Evolutionary conservation across 345 rosid genomes (phyloP).

Genomic region (Rhodamnia argentea): DNA sequence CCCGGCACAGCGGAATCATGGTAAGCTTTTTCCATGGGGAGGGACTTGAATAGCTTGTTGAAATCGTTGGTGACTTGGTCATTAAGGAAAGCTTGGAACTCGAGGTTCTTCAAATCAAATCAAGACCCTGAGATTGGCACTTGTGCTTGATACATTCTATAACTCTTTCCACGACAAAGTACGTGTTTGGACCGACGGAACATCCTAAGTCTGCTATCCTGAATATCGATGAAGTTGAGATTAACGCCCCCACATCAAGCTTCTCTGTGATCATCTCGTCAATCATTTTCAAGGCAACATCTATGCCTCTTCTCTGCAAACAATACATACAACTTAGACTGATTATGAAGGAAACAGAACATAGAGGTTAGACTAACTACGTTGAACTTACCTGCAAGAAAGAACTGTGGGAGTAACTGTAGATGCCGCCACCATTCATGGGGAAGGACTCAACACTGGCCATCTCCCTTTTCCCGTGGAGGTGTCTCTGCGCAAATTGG

Average conservation of each 20-base stretch:
- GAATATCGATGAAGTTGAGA: neutral
- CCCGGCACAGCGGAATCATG: slow-evolving; percentile 19
- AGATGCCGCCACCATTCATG: neutral
- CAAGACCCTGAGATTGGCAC: neutral
- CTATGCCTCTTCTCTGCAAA: neutral
- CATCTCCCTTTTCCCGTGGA: neutral
- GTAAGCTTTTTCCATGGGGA: slow-evolving; percentile 13
- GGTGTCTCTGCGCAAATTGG: neutral
- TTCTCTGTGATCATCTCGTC: neutral
- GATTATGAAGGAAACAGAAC: neutral
- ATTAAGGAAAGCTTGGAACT: slow-evolving; percentile 32
- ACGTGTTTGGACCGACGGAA: slow-evolving; percentile 29
- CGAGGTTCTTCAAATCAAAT: neutral
- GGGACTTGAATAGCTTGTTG: slow-evolving; percentile 33
- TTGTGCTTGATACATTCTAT: slow-evolving; percentile 10
- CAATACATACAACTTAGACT: neutral
- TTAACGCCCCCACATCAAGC: neutral
- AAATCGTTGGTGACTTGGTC: slow-evolving; percentile 30
- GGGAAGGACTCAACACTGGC: neutral
- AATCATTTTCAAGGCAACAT: neutral
- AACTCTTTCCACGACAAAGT: slow-evolving; percentile 17
- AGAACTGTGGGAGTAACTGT: neutral
- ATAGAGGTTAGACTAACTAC: neutral
- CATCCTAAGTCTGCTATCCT: slow-evolving; percentile 18
- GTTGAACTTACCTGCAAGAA: neutral